phyloP scores from a whole-genome alignment of 1,284 basidiomycete species.

The Inonotus obliquus region DNA sequence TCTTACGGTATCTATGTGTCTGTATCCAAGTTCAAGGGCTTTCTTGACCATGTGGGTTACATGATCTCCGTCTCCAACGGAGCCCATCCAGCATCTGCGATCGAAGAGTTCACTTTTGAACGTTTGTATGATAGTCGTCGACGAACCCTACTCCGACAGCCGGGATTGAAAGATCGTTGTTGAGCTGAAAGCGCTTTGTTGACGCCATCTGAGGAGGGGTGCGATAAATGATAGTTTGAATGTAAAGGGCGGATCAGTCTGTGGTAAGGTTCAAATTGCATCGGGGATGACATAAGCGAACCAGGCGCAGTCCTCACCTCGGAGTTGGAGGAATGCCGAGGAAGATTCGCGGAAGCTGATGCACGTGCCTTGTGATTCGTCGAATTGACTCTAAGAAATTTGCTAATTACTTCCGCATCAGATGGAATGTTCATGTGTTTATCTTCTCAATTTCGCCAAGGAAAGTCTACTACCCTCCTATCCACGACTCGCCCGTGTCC shows the following conservation, averaged over 20 bases:
- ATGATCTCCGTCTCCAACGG: conserved; percentile 42
- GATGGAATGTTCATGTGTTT: not conserved
- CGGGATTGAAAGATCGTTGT: not conserved
- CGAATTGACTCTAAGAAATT: not conserved
- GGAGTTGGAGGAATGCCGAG: not conserved
- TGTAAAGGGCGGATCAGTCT: not conserved
- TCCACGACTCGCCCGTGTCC: no score
- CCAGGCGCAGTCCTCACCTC: not conserved
- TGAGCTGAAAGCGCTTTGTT: not conserved
- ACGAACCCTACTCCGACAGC: conserved; percentile 8
- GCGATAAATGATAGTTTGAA: not conserved
- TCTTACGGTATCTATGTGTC: conserved; percentile 58
- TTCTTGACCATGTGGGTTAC: conserved; percentile 52
- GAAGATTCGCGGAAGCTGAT: not conserved
- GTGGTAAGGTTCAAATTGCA: not conserved
- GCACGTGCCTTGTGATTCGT: not conserved
- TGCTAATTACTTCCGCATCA: not conserved
- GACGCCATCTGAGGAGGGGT: not conserved
- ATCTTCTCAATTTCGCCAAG: not conserved
- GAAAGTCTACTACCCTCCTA: not conserved
- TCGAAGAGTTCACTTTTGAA: not conserved
- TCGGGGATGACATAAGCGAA: not conserved
- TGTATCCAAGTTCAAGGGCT: conserved; percentile 72
- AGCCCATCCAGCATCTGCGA: not conserved
- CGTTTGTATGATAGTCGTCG: no score